Evolutionary conservation across 2,329 filamentous ascomycete genomes (phyloP), one percentile per base, ranked within the genome.

Genomic region (Helminthosporium solani): DNA sequence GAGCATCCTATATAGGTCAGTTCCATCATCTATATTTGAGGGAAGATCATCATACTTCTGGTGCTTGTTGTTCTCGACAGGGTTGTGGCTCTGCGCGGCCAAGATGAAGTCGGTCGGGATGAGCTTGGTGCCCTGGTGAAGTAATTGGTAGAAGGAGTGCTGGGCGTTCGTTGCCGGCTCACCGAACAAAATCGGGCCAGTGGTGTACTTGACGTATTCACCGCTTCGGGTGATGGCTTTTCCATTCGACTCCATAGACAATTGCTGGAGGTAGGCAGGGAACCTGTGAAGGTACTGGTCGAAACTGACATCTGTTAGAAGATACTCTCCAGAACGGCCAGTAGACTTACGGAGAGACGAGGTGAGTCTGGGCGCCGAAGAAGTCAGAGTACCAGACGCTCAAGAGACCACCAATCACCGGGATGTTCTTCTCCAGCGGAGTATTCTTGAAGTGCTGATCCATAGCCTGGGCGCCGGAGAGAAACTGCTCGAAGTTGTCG

Each of bases 361-460:
- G 82, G 75, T 97, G 94, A 51, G 94, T 97, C 78, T 99, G 94
- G 42, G 94, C 90, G 71, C 91, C 91, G 75, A 95, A 99, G 78
- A 97, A 97, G 79, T 99, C 88, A 53, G 90, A 95, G 79, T 99
- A 99, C 90, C 91, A 99, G 46, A 99, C 91, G 63, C 90, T 96
- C 67, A 99, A 75, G 23, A 99, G 84, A 73, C 92, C 94, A 68
- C 87, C 94, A 58, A 99, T 80, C 42, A 90, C 81, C 47, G 94
- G 94, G 58, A 99, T 97, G 77, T 99, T 99, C 76, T 97, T 78
- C 76, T 91, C 87, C 21, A 97, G 78, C 7, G 94, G 91, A 18
- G 94, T 85, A 68, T 89, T 85, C 64, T 85, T 84, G 85, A 99
- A 99, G 80, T 99, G 94, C 78, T 90, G 90, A 79, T 99, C 94